These are phyloP conservation scores for Neckera pumila DNA, from an alignment of 225 moss, liverwort and hornwort genomes.

Conservation along the genomic window DNA sequence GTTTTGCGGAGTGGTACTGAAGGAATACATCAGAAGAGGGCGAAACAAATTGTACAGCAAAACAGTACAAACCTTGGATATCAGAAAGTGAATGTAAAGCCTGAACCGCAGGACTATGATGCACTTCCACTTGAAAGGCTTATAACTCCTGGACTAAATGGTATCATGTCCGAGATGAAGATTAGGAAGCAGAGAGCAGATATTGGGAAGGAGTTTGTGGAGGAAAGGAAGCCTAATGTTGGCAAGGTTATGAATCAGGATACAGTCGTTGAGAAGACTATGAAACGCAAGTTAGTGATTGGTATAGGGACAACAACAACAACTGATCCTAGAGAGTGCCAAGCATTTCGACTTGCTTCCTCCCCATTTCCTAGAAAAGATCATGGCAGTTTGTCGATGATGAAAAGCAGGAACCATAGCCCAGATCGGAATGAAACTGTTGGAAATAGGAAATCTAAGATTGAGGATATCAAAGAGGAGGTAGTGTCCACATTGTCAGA, in stretches of 20 bases:
- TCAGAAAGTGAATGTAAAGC: not conserved
- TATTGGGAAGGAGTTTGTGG: not conserved
- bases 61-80: not conserved
- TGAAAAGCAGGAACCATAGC: not conserved
- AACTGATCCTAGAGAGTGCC: not conserved
- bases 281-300: conserved; percentile 17
- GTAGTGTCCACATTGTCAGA: not conserved
- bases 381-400: not conserved
- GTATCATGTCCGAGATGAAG: not conserved
- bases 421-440: not conserved
- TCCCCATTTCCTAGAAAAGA: conserved; percentile 4
- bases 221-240: not conserved
- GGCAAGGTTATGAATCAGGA: not conserved
- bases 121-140: not conserved
- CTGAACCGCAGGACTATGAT: conserved; percentile 4
- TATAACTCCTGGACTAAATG: not conserved
- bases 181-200: not conserved
- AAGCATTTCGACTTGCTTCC: conserved; percentile 10
- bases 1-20: not conserved
- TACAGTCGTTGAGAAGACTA: not conserved
- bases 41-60: not conserved
- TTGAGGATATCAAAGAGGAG: not conserved
- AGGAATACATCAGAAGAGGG: conserved; percentile 6
- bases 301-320: not conserved
- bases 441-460: not conserved